Evolutionary conservation across 2,329 filamentous ascomycete species (phyloP), one percentile per base, ranked within the genome.

Genomic region (Aspergillus pseudoviridinutans): DNA sequence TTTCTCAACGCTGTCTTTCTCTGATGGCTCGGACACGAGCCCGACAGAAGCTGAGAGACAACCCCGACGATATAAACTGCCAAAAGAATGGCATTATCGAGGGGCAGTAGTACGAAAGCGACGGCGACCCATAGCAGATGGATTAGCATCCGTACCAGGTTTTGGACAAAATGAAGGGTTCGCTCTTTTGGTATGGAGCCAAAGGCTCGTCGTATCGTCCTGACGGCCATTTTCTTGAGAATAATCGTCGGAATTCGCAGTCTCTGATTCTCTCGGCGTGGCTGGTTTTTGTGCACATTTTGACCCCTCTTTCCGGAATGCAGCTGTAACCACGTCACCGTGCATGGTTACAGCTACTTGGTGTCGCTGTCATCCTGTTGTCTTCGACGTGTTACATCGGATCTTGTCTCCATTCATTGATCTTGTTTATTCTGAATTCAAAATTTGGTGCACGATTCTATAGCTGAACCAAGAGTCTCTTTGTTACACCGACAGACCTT

Each of bases 11-110:
- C 64, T 22, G 58, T 63, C 58, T 68, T 60, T 35, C 67, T 66
- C 53, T 59, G 64, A 51, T 42, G 57, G 38, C 59, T 59, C 6
- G 64, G 50, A 47, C 58, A 56, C 14, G 64, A 64, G 2, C 29
- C 28, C 3, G 51, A 46, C 3, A 69, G 60, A 2, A 68, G 60
- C 27, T 68, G 66, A 12, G 73, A 59, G 49, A 77, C 55, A 61
- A 59, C 53, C 38, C 67, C 58, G 59, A 67, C 32, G 25, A 68
- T 32, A 64, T 75, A 74, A 67, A 76, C 70, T 25, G 71, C 53
- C 17, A 75, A 53, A 7, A 83, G 68, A 49, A 84, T 68, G 28
- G 70, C 61, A 3, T 78, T 81, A 56, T 78, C 72, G n/a, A 85
- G 57, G 1, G 84, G 84, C 2, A 86, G 74, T 1, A 73, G 61